phyloP scores from a whole-genome alignment of 345 rosid genomes.

The Citrus hindsii region DNA sequence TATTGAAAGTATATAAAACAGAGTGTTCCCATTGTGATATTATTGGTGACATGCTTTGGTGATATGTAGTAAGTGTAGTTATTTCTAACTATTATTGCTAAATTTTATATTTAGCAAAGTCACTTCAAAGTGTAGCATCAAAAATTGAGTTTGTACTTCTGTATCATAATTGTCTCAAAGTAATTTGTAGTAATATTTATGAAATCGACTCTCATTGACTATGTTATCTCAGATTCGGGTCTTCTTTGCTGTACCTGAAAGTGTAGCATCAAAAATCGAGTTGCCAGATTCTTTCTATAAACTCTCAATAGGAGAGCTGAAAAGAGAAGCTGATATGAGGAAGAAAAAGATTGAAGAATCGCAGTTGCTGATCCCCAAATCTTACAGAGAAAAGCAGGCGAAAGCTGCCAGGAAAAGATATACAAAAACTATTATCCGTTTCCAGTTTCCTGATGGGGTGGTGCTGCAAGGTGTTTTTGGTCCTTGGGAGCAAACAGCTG shows the following conservation, averaged over 20 bases:
- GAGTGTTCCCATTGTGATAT: background rate
- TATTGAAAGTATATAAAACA: background rate
- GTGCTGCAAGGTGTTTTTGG: slow-evolving; percentile 89
- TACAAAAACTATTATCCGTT: slow-evolving; percentile 57
- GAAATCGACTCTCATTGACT: background rate
- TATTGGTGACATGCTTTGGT: background rate
- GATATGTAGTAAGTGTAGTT: background rate
- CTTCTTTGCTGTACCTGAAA: slow-evolving; percentile 82
- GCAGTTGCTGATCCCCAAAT: slow-evolving; percentile 82
- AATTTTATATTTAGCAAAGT: background rate
- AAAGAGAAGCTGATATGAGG: slow-evolving; percentile 75
- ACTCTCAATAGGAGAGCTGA: slow-evolving; percentile 69
- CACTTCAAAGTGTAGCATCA: no score
- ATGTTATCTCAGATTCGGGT: slow-evolving; percentile 50
- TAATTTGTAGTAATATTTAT: background rate
- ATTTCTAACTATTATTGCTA: background rate
- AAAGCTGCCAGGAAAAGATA: slow-evolving; percentile 74
- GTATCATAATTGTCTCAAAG: background rate
- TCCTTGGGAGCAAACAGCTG: slow-evolving; percentile 81
- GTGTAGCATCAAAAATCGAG: slow-evolving; percentile 77
- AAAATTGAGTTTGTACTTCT: background rate
- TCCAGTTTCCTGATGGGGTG: slow-evolving; percentile 93
- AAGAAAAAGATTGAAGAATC: slow-evolving; percentile 88
- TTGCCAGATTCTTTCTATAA: slow-evolving; percentile 88
- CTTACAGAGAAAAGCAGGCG: slow-evolving; percentile 84